Base-by-base conservation (phyloP, 2,329 filamentous ascomycete genomes). In the Colletotrichum sp. region DNA sequence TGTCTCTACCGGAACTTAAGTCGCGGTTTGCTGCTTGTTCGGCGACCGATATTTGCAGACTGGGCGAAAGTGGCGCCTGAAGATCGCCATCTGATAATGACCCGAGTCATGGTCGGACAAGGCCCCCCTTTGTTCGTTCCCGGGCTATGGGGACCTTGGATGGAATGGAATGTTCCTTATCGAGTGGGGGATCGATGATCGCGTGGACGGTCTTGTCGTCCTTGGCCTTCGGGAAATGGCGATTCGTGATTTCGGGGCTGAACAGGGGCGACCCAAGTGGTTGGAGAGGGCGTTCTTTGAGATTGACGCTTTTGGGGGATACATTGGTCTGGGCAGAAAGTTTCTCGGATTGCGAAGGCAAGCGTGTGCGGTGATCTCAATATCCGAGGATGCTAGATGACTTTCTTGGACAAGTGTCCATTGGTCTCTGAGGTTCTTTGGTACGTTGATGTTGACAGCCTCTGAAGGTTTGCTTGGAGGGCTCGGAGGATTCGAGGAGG, bases 131-230 rank as follows among this genome's bases (percentile, higher is more conserved):
- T 47, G 38, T 47, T 12, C 38, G 9, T 47, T 47, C 64, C 64
- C 18, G 63, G 43, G 8, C n/a, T 34, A 38, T 24, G 21, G 58
- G 33, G 51, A 54, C 3, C 4, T 16, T 15, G n/a, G 29, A 59
- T 13, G 57, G 57, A 55, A 34, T 47, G 43, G 27, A 24, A 15
- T 47, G 36, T 27, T 51, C 27, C n/a, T 34, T 34, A 54, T 66
- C 33, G n/a, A 29, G 64, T 57, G 51, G 64, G 64, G 47, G 64
- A 66, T 66, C 64, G 27, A n/a, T 29, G 64, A 66, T 66, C 63
- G 64, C 36, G 62, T 51, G 29, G 63, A 36, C 16, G 33, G 47
- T 66, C 33, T 65, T 55, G 43, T 54, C 18, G 18, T 31, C 38
- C 62, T 57, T 66, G 47, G 64, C 47, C 21, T 63, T 63, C n/a